A percentile compares a stretch with the other conserved stretches of the same genome.
Evolutionary conservation across 257 asterid species (phyloP).

Genomic region (Jacaranda mimosifolia): DNA sequence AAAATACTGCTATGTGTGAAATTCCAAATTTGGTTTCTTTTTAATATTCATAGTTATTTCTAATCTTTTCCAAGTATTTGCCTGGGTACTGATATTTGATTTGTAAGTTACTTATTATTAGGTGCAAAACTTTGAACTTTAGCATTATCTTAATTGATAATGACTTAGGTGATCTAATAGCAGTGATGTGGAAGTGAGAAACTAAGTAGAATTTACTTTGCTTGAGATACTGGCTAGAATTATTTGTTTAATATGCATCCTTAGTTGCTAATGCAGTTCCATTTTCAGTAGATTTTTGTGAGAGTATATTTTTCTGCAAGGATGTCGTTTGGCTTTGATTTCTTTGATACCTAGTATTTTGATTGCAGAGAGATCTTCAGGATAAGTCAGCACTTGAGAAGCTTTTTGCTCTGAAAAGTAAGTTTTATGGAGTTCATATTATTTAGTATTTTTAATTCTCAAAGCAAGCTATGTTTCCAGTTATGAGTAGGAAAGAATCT

Average conservation of each 20-base stretch:
- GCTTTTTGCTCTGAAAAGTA: constrained; percentile 70
- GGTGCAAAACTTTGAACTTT: constrained; percentile 1
- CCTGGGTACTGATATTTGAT: constrained; percentile 5
- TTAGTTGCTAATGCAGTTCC: neutral
- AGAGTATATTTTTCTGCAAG: neutral
- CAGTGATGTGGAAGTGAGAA: neutral
- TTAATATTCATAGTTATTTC: neutral
- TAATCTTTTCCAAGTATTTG: neutral
- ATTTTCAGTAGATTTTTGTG: neutral
- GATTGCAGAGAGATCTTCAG: constrained; percentile 64
- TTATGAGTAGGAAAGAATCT: neutral
- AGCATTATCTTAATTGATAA: neutral
- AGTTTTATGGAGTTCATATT: constrained; percentile 32
- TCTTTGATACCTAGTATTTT: neutral
- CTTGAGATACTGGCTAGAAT: neutral
- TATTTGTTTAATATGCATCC: neutral
- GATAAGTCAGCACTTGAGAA: constrained; percentile 65
- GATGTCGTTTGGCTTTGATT: neutral
- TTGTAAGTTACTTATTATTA: neutral
- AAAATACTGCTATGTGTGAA: neutral
- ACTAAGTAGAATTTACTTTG: neutral
- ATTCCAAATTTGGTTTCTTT: constrained; percentile 12
- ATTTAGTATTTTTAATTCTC: neutral
- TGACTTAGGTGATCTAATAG: neutral
- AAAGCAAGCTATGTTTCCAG: neutral